These are phyloP conservation scores for Brasilioporus rufonigricans DNA, from an alignment of 768 basidiomycete species.

Conservation along the genomic window DNA sequence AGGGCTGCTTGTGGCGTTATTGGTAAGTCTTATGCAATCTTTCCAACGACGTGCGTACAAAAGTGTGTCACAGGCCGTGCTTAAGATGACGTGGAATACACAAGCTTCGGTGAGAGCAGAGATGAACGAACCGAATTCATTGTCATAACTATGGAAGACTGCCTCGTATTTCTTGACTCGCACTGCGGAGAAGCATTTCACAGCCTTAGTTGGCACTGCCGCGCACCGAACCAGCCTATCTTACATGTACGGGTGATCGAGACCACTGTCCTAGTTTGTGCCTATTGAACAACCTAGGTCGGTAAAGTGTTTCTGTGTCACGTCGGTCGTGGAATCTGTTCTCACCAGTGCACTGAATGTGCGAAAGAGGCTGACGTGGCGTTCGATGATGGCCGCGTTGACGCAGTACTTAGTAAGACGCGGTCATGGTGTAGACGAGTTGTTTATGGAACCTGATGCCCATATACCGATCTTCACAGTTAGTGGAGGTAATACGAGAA, in stretches of 20 bases:
- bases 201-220: background rate
- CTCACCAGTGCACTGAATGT: background rate
- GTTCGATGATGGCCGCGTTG: no score
- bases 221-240: background rate
- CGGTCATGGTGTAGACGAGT: no score
- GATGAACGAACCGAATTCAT: constrained; percentile 1
- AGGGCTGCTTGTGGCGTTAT: constrained; percentile 83
- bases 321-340: background rate
- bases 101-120: background rate
- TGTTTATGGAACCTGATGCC: no score
- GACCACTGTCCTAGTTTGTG: no score
- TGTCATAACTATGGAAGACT: constrained; percentile 1
- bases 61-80: constrained; percentile 15
- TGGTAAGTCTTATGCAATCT: constrained; percentile 38
- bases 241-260: background rate
- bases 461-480: no score
- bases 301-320: background rate
- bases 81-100: constrained; percentile 6
- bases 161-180: constrained; percentile 12
- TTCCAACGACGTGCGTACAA: background rate
- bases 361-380: no score
- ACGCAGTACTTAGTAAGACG: no score
- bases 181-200: constrained; percentile 8
- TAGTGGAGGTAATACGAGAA: no score
- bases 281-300: background rate